Percentiles rank a stretch among this genome's conserved stretches.
phyloP scores from a whole-genome alignment of 371 early-diverging fungal species.

The Apophysomyces sp. region DNA sequence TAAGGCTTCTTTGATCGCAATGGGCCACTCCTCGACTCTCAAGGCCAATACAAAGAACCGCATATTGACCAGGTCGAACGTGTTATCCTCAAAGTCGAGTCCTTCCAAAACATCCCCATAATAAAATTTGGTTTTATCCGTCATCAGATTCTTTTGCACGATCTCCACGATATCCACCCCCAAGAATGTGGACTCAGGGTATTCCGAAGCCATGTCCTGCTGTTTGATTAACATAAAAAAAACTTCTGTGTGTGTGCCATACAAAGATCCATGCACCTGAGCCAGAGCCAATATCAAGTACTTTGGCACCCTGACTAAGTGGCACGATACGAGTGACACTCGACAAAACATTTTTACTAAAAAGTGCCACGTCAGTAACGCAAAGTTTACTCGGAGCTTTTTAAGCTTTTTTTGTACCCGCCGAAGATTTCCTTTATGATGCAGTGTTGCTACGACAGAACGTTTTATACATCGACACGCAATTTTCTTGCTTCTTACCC shows the following conservation, averaged over 20 bases:
- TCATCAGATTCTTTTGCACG: constrained; percentile 41
- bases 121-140: constrained; percentile 5
- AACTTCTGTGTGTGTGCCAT: background rate
- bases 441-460: constrained; percentile 5
- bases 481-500: background rate
- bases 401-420: background rate
- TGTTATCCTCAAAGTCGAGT: constrained; percentile 33
- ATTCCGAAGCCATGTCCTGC: constrained; percentile 49
- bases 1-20: constrained; percentile 16
- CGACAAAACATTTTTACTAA: constrained; percentile 5
- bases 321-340: constrained; percentile 1
- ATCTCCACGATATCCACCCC: constrained; percentile 44
- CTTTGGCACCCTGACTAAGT: constrained; percentile 1
- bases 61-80: constrained; percentile 52
- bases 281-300: constrained; percentile 26
- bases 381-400: background rate
- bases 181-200: constrained; percentile 36
- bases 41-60: constrained; percentile 30
- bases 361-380: background rate
- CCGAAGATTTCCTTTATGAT: constrained; percentile 5
- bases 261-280: constrained; percentile 29
- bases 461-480: background rate
- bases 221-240: background rate
- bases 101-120: constrained; percentile 33
- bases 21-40: constrained; percentile 11